Evolutionary conservation across 2,329 filamentous ascomycete species (phyloP), one percentile per base, ranked within the genome.

Genomic region (Penicillium frequentans): DNA sequence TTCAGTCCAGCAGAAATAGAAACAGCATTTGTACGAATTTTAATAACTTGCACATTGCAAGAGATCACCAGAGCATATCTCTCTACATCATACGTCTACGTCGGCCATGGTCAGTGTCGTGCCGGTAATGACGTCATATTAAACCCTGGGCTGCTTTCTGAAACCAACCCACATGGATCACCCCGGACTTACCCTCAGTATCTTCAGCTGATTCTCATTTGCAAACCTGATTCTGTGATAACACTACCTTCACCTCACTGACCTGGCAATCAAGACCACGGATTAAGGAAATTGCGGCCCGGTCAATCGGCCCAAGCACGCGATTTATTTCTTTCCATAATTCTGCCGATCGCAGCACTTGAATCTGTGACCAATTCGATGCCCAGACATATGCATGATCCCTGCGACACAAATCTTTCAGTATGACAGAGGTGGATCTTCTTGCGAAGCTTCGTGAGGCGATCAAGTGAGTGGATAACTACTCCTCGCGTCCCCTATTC

Each of bases 391-490:
- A 44, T 33, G 49, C 49, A 29, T 24, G 14, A 3, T 14, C n/a
- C 31, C 19, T n/a, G 13, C 14, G 13, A 31, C 19, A 45, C 33
- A 42, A 6, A 7, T 14, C 11, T 7, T 16, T 35, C 49, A 46
- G 6, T 11, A 61, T 59, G 56, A 52, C 52, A 37, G 51, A 56
- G 27, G 58, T 49, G 24, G 49, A 55, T 33, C 49, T 60, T 33
- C 45, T 58, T 26, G n/a, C 35, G 33, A 52, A 47, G 52, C 52
- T 60, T 29, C 58, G 58, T 23, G 13, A 24, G 33, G 52, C 46
- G 7, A 60, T 60, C 6, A 58, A 56, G 58, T 60, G 31, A 24
- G 52, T 54, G 29, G 10, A 13, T 19, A 3, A 42, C 4, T 50
- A 16, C 33, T 50, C 8, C 33, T 33, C 54, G 13, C 8, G 27